Conservation (phyloP, 1,284 basidiomycete species). For the Ustilago bromivora region DNA sequence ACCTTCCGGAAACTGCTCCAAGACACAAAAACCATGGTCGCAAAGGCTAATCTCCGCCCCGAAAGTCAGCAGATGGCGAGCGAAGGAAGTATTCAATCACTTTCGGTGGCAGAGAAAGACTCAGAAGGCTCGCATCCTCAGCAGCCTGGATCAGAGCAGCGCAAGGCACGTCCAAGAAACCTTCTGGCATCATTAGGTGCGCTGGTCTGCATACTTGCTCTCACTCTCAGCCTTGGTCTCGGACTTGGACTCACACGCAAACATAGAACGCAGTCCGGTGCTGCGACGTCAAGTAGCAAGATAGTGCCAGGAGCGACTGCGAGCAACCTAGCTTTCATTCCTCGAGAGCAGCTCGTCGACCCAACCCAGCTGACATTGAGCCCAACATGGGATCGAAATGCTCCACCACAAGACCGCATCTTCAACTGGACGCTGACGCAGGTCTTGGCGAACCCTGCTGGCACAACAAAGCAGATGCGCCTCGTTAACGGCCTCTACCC, state of each 20-base stretch:
- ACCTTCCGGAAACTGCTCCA: not conserved
- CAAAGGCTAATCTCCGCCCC: not conserved
- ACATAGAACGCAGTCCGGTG: constrained; percentile 28
- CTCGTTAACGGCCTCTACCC: constrained; percentile 58
- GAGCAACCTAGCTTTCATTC: constrained; percentile 54
- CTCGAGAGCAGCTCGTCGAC: constrained; percentile 32
- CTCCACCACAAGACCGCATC: constrained; percentile 45
- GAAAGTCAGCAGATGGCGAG: constrained; percentile 9
- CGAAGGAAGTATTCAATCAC: constrained; percentile 19
- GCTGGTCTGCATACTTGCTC: constrained; percentile 63
- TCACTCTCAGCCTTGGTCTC: constrained; percentile 71
- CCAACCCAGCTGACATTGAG: constrained; percentile 46
- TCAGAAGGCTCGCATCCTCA: not conserved
- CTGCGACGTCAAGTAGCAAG: constrained; percentile 10
- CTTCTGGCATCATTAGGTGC: constrained; percentile 3
- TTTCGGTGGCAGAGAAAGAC: constrained; percentile 11
- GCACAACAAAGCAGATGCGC: constrained; percentile 54
- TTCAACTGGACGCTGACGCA: constrained; percentile 57
- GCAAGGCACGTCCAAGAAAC: constrained; percentile 1
- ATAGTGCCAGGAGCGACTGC: constrained; percentile 30
- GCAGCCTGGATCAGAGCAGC: not conserved
- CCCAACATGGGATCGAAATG: constrained; percentile 50
- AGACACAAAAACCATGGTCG: not conserved
- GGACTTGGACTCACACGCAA: constrained; percentile 70
- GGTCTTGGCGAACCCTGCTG: constrained; percentile 50